These are phyloP conservation scores for Miamiensis avidus DNA, from an alignment of 169 alveolate species.

Conservation along the genomic window DNA sequence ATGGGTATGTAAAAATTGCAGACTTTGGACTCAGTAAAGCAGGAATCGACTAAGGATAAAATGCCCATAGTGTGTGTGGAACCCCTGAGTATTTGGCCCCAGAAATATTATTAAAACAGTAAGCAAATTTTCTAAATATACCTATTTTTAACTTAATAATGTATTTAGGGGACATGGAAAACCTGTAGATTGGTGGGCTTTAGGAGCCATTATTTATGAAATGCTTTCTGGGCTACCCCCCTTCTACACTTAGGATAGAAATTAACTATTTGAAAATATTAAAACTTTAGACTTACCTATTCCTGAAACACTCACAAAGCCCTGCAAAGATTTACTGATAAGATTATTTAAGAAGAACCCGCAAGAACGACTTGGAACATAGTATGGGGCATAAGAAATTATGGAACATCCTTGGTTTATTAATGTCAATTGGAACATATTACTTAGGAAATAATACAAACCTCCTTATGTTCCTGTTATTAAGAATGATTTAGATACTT, in stretches of 20 bases:
- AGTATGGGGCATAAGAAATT: conserved; percentile 41
- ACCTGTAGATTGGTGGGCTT: conserved; percentile 84
- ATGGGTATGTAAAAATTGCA: conserved; percentile 71
- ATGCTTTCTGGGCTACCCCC: conserved; percentile 84
- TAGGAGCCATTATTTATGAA: conserved; percentile 77
- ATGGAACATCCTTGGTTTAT: conserved; percentile 72
- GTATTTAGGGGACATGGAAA: conserved; percentile 63
- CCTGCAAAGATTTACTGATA: conserved; percentile 51
- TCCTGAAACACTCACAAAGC: conserved; percentile 45
- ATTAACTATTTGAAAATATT: conserved; percentile 61
- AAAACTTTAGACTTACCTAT: conserved; percentile 43
- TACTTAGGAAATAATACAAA: conserved; percentile 35
- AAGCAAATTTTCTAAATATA: too few relatives aligned
- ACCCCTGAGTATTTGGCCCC: conserved; percentile 57
- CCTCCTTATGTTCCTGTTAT: conserved; percentile 58
- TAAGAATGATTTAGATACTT: conserved; percentile 39
- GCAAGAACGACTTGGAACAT: conserved; percentile 45
- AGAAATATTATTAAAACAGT: conserved; percentile 40
- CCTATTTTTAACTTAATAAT: too few relatives aligned
- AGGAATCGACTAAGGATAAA: conserved; percentile 45
- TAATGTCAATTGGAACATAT: conserved; percentile 62
- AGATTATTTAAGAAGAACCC: conserved; percentile 60
- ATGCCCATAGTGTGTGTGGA: conserved; percentile 46
- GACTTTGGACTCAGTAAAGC: conserved; percentile 79
- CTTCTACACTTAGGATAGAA: conserved; percentile 62